Conservation (phyloP, 2,329 filamentous ascomycete genomes). For the Arthrobotrys sphaeroides region DNA sequence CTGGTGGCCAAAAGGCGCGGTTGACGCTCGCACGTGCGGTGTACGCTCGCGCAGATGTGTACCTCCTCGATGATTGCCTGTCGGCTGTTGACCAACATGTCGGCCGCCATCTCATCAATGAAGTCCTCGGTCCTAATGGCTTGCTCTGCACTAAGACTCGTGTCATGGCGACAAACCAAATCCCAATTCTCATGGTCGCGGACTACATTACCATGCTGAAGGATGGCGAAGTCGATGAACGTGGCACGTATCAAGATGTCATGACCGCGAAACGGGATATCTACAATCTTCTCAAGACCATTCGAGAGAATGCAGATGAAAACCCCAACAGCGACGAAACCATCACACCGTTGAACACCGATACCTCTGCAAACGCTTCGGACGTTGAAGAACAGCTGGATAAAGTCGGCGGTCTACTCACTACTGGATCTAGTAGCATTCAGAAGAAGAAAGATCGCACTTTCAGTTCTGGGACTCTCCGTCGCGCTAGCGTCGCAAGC, state of each 20-base stretch:
- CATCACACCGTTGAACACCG: slow-evolving; percentile 66
- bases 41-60: slow-evolving; percentile 95
- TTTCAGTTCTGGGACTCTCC: slow-evolving; percentile 78
- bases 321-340: slow-evolving; percentile 78
- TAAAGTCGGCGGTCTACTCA: slow-evolving; percentile 64
- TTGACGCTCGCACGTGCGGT: slow-evolving; percentile 91
- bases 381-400: slow-evolving; percentile 64
- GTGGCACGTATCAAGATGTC: slow-evolving; percentile 88
- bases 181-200: slow-evolving; percentile 86
- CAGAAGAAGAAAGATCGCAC: slow-evolving; percentile 70
- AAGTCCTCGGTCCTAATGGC: slow-evolving; percentile 86
- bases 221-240: slow-evolving; percentile 83
- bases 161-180: slow-evolving; percentile 93
- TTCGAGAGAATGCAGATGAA: slow-evolving; percentile 64
- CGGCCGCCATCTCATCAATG: slow-evolving; percentile 91
- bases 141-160: slow-evolving; percentile 86
- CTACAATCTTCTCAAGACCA: slow-evolving; percentile 75
- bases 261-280: slow-evolving; percentile 94
- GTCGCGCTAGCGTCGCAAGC: slow-evolving; percentile 89
- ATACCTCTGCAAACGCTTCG: slow-evolving; percentile 51
- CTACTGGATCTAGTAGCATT: slow-evolving; percentile 65
- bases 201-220: slow-evolving; percentile 87
- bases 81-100: slow-evolving; percentile 99
- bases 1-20: slow-evolving; percentile 88
- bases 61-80: slow-evolving; percentile 90